Conservation (phyloP, 176 grass and related monocot species). For the Lolium multiflorum region DNA sequence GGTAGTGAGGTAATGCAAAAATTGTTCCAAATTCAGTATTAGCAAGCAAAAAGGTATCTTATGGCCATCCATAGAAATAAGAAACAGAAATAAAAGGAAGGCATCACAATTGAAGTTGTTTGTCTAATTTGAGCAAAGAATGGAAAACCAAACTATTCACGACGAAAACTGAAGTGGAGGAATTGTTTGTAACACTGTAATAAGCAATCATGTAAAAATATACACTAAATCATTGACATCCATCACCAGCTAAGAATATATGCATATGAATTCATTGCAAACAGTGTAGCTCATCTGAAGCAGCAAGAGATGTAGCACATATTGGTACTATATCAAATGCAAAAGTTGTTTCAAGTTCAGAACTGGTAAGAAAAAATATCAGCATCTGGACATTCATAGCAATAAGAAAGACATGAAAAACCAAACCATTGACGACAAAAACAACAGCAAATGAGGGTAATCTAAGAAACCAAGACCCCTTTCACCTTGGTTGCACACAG, state of each 20-base stretch:
- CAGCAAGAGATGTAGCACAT: background rate
- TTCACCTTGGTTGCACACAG: background rate
- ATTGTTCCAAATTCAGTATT: background rate
- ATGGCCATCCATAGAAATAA: no score
- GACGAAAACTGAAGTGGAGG: no score
- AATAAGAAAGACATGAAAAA: background rate
- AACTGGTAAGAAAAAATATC: background rate
- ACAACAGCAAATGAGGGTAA: background rate
- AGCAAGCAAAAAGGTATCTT: no score
- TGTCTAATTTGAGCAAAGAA: background rate
- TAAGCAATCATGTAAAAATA: no score
- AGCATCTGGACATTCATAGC: background rate
- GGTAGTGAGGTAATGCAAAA: background rate
- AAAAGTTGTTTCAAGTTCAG: background rate
- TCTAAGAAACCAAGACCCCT: no score
- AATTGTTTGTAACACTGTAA: no score
- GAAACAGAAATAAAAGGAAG: no score
- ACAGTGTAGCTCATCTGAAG: conserved; percentile 19
- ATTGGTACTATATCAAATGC: background rate
- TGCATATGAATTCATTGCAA: conserved; percentile 2
- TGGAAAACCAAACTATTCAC: background rate
- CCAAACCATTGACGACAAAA: background rate
- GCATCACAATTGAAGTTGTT: background rate
- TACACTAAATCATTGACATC: background rate
- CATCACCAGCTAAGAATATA: conserved; percentile 26